A percentile compares a stretch with the other conserved stretches of the same genome.
Conservation (phyloP, 2,329 filamentous ascomycete genomes). For the Grosmannia huntii region DNA sequence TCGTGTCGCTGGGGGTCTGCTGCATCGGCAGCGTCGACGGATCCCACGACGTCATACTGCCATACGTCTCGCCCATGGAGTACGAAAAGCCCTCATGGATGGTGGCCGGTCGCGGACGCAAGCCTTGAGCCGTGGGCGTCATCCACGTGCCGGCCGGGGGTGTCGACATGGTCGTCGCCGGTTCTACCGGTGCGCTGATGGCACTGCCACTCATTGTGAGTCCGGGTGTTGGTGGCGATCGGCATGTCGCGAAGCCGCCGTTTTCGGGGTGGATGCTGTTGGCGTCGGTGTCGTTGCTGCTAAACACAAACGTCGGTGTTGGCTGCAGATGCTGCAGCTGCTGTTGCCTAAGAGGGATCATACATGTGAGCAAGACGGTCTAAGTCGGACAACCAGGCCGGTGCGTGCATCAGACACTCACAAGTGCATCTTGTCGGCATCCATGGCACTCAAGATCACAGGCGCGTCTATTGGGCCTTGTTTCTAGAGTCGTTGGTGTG, state of each 20-base stretch:
- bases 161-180: slow-evolving; percentile 22
- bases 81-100: slow-evolving; percentile 51
- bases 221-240: slow-evolving; percentile 27
- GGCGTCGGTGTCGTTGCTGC: not conserved
- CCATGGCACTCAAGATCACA: slow-evolving; percentile 26
- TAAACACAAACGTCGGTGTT: not conserved
- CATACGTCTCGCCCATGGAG: slow-evolving; percentile 40
- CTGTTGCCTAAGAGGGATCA: slow-evolving; percentile 10
- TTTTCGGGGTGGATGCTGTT: slow-evolving; percentile 14
- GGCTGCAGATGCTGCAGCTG: not conserved
- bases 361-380: slow-evolving; percentile 4
- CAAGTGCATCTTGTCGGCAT: slow-evolving; percentile 38
- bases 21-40: slow-evolving; percentile 39
- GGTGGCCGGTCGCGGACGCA: slow-evolving; percentile 41
- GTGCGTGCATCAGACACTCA: slow-evolving; percentile 23
- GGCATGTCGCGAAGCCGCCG: slow-evolving; percentile 20
- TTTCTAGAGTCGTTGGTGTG: not conserved
- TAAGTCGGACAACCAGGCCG: not conserved
- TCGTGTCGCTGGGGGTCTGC: slow-evolving; percentile 31
- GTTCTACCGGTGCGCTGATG: slow-evolving; percentile 33
- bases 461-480: not conserved
- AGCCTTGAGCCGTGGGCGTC: slow-evolving; percentile 37
- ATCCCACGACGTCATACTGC: slow-evolving; percentile 43
- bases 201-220: slow-evolving; percentile 39
- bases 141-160: slow-evolving; percentile 37